A percentile compares a stretch with the other conserved stretches of the same genome.
phyloP scores from a whole-genome alignment of 371 early-diverging fungal species.

The Ordospora pajunii region DNA sequence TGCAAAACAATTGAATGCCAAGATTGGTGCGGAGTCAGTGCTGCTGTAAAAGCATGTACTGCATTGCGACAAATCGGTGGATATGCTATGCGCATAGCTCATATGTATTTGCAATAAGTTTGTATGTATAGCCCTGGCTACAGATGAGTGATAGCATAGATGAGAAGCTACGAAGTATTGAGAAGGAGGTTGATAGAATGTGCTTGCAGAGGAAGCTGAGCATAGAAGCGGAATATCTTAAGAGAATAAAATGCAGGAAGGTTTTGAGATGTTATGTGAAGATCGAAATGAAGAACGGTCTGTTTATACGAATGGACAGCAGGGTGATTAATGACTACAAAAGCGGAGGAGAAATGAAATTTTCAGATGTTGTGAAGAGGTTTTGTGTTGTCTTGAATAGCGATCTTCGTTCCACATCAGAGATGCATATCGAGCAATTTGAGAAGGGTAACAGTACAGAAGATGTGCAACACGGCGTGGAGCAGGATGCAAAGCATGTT shows the following conservation, averaged over 20 bases:
- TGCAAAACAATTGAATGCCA: not conserved
- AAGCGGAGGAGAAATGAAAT: constrained; percentile 12
- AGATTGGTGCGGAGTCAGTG: not conserved
- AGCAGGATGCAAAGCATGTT: not conserved
- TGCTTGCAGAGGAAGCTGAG: constrained; percentile 49
- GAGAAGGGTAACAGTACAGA: not conserved
- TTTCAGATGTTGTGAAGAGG: constrained; percentile 44
- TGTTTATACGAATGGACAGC: constrained; percentile 49
- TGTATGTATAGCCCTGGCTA: not conserved
- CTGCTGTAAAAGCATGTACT: no score
- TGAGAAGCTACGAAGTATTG: constrained; percentile 44
- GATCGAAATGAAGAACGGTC: constrained; percentile 1
- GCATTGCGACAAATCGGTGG: no score
- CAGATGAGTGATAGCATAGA: constrained; percentile 23
- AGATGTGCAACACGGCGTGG: not conserved
- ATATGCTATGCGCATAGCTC: no score
- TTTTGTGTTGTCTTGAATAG: constrained; percentile 6
- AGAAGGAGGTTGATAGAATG: constrained; percentile 47
- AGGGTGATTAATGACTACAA: constrained; percentile 52
- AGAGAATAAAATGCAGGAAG: constrained; percentile 58
- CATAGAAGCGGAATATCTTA: constrained; percentile 60
- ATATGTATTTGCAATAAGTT: not conserved
- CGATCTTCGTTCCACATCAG: not conserved
- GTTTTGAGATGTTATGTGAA: constrained; percentile 48
- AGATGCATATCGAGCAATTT: not conserved